Evolutionary conservation across 306 rosid genomes (phyloP).

Genomic region (Gillenia trifoliata): DNA sequence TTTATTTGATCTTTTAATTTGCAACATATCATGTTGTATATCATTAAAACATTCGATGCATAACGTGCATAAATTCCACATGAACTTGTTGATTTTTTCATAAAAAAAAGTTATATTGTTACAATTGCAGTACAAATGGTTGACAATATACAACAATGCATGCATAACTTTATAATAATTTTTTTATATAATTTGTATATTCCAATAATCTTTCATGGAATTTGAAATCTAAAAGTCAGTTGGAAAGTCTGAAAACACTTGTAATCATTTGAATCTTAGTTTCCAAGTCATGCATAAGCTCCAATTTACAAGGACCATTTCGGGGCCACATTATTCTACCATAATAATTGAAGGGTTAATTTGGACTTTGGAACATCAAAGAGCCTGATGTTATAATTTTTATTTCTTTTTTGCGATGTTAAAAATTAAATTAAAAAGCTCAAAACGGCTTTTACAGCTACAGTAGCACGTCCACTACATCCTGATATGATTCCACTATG

Average conservation of each 20-base stretch:
- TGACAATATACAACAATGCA: not conserved
- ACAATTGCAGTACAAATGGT: not conserved
- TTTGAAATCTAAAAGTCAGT: not conserved
- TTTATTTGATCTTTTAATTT: too few relatives aligned
- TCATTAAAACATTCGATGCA: not conserved
- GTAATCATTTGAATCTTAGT: not conserved
- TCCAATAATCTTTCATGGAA: not conserved
- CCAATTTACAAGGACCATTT: not conserved
- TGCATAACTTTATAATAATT: not conserved
- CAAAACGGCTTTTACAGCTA: slow-evolving; percentile 20
- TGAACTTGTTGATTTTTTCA: too few relatives aligned
- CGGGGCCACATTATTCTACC: not conserved
- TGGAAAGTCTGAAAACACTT: not conserved
- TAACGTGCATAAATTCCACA: too few relatives aligned
- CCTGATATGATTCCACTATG: slow-evolving; percentile 53
- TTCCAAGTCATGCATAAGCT: not conserved
- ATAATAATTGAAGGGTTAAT: slow-evolving; percentile 9
- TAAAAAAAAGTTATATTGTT: not conserved
- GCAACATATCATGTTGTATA: too few relatives aligned
- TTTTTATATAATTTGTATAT: not conserved
- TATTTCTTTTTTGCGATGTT: not conserved
- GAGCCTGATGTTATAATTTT: not conserved
- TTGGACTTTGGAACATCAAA: slow-evolving; percentile 1
- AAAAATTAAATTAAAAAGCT: not conserved
- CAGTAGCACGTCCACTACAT: slow-evolving; percentile 15